Evolutionary conservation across 2,329 filamentous ascomycete genomes (phyloP).

Genomic region (Epichloe gansuensis): DNA sequence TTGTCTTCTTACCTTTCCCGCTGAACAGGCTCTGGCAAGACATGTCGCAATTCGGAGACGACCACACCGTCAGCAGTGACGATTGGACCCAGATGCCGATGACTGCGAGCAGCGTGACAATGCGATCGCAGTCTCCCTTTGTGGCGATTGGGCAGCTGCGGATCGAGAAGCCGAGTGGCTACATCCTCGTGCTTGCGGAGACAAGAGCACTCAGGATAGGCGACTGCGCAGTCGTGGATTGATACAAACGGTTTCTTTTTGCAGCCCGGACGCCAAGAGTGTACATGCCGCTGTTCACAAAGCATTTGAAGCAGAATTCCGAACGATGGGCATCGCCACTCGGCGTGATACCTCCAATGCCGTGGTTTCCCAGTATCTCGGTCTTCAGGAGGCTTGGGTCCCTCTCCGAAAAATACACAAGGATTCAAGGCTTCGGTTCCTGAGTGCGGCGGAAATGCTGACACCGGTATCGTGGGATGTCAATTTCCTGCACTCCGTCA

Average conservation of each 20-base stretch:
- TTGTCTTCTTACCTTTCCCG: conserved; percentile 62
- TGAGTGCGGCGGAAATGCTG: conserved; percentile 59
- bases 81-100: conserved; percentile 45
- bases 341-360: conserved; percentile 16
- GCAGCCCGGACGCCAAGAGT: conserved; percentile 52
- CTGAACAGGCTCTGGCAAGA: conserved; percentile 44
- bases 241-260: conserved; percentile 50
- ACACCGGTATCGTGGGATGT: conserved; percentile 61
- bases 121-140: conserved; percentile 36
- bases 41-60: conserved; percentile 33
- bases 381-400: conserved; percentile 57
- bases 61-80: conserved; percentile 25
- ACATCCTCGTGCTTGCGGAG: conserved; percentile 54
- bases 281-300: conserved; percentile 50
- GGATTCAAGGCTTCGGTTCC: conserved; percentile 58
- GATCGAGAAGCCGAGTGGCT: conserved; percentile 46
- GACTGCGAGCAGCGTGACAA: conserved; percentile 30
- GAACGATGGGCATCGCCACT: conserved; percentile 27
- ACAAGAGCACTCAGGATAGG: conserved; percentile 50
- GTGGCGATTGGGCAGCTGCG: conserved; percentile 33
- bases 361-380: conserved; percentile 36
- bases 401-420: conserved; percentile 66
- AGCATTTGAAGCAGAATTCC: conserved; percentile 48
- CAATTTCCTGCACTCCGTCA: conserved; percentile 56
- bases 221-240: conserved; percentile 66